Base-by-base conservation (phyloP, 805 yeast species). In the Zygoascus flipseniorum region DNA sequence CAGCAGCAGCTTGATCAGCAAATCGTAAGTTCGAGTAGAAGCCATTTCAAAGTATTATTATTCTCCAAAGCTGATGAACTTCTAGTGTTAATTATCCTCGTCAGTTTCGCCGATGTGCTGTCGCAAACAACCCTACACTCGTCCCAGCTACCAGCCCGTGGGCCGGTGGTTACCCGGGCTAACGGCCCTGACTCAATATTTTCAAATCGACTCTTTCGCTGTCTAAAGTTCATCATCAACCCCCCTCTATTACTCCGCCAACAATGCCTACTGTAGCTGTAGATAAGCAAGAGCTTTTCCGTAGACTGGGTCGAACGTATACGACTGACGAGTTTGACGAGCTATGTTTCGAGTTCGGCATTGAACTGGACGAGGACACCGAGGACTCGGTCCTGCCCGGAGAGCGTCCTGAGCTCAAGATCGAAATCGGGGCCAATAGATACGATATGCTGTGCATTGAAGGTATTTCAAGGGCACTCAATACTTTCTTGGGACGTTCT, bases 391-490 rank as follows among this genome's bases (percentile, higher is more conserved):
- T 90, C 67, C 47, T 16, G 20, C 46, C 46, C 14, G 98, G 92
- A 66, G 96, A 88, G 71, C 84, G 96, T 70, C 97, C 99, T n/a
- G 95, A 92, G 72, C 78, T 88, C 64, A 93, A 93, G 74, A 89
- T 93, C 65, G 99, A 93, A 71, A 83, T 95, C 59, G 97, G 97
- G 54, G 99, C 99, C 58, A 93, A 93, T 74, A 86, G 99, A 39
- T 95, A 93, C 67, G 99, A 93, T 70, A 82, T 93, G 90, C 81
- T 93, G 60, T 95, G 99, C 76, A 86, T 89, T 62, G 99, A 93
- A 73, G 99, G 99, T 67, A 89, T 93, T 70, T 89, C 97, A 1
- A 95, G 89, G 67, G 92, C 98, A 1, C 76, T 93, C 67, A 89
- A 89, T 65, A 95, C 90, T 68, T 93, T 87, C 67, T 76, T 92